Conservation (phyloP, 129 eudicot genomes). For the Dittrichia graveolens region DNA sequence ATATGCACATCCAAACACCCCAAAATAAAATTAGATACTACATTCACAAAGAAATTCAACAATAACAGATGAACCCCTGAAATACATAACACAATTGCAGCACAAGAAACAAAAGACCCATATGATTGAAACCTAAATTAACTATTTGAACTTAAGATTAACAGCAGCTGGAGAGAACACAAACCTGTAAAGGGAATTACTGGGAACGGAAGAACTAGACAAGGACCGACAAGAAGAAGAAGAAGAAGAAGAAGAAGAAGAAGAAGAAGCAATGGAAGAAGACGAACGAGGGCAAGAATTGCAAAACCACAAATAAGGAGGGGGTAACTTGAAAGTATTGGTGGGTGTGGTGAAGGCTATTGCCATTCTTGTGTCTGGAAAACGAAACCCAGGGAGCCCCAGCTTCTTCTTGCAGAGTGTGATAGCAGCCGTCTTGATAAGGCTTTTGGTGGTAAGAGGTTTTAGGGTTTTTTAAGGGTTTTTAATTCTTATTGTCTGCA, state of each 20-base stretch:
- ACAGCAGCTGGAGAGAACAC: neutral
- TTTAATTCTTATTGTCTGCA: slow-evolving; percentile 12
- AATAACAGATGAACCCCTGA: neutral
- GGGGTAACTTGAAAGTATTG: slow-evolving; percentile 54
- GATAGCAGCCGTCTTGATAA: slow-evolving; percentile 72
- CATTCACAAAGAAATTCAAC: neutral
- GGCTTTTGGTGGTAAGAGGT: neutral
- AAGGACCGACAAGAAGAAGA: slow-evolving; percentile 4
- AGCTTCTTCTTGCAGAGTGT: slow-evolving; percentile 41
- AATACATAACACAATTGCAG: neutral
- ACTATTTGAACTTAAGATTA: neutral
- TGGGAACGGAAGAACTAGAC: slow-evolving; percentile 18
- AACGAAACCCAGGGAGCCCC: slow-evolving; percentile 30
- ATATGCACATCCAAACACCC: neutral
- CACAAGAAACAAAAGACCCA: neutral
- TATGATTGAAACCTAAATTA: neutral
- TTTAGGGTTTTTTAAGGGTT: slow-evolving; percentile 40
- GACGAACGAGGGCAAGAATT: slow-evolving; percentile 42
- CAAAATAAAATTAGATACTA: neutral
- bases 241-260: slow-evolving; percentile 20
- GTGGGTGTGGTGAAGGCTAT: slow-evolving; percentile 67
- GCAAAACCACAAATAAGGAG: slow-evolving; percentile 50
- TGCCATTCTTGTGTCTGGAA: slow-evolving; percentile 36
- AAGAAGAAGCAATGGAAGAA: slow-evolving; percentile 24
- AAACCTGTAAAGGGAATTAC: slow-evolving; percentile 45